Evolutionary conservation across 257 asterid genomes (phyloP).

Genomic region (Nicotiana tabacum): DNA sequence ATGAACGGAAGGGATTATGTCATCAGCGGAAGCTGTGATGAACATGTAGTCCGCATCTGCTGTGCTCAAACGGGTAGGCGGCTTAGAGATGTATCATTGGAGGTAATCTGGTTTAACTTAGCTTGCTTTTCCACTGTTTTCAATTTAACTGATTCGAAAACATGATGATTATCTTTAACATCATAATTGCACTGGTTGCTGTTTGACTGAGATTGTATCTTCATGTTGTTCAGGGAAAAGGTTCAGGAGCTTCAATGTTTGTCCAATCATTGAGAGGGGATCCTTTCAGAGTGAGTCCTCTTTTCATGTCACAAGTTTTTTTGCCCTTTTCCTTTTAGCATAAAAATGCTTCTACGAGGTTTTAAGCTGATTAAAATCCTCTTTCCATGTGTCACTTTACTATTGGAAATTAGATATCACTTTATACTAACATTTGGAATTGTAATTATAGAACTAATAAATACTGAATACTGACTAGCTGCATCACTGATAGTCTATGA

Average conservation of each 20-base stretch:
- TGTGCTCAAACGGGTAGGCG: constrained; percentile 95
- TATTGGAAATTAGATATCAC: background rate
- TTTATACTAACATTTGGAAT: background rate
- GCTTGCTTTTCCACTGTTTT: constrained; percentile 10
- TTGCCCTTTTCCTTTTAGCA: background rate
- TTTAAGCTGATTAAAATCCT: constrained; percentile 7
- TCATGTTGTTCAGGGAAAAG: constrained; percentile 63
- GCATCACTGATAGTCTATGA: background rate
- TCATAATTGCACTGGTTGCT: constrained; percentile 1
- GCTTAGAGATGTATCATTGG: constrained; percentile 74
- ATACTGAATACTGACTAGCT: background rate
- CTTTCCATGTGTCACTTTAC: constrained; percentile 1
- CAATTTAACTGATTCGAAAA: constrained; percentile 1
- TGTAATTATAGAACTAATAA: background rate
- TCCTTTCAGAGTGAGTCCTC: constrained; percentile 72
- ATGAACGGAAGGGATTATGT: constrained; percentile 90
- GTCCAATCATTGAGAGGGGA: constrained; percentile 93
- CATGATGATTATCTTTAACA: background rate
- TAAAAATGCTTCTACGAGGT: background rate
- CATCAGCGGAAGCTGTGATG: constrained; percentile 97
- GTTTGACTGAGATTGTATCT: constrained; percentile 6
- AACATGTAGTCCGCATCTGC: constrained; percentile 76
- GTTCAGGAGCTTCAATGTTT: constrained; percentile 83
- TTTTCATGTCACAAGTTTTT: background rate
- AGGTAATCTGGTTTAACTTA: constrained; percentile 38